Evolutionary conservation across 2,329 filamentous ascomycete species (phyloP), one percentile per base, ranked within the genome.

Genomic region (Kalmusia sp.): DNA sequence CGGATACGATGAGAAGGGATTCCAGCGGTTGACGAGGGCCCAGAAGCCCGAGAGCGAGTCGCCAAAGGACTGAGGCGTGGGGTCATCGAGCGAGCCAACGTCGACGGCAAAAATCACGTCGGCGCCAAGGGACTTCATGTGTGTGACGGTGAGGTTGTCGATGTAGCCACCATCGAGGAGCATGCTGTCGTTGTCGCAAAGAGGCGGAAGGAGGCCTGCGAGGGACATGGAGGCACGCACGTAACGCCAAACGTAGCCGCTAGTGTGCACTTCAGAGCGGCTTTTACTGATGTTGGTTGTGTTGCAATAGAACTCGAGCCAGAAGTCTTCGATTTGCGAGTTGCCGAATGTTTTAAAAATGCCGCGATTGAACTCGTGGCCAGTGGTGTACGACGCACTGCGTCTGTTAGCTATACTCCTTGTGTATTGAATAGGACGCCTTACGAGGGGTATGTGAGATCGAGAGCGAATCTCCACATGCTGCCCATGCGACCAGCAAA

Each of bases 311-410:
- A 92, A 99, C 63, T 96, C 92, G 9, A 99, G 84, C 95, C 95
- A 99, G 69, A 98, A 99, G 73, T 99, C 95, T 76, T 99, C 95
- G 52, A 99, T 98, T 71, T 98, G 95, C 8, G 91, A 91, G 67
- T 97, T 92, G 12, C 93, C 95, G 72, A 99, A 97, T 0, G 93
- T 92, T 76, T 99, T 99, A 85, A 97, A 99, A 60, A 99, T 97
- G 34, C 95, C 95, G 6, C 95, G 90, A 67, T 99, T 99, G 83
- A 99, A 99, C 68, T 99, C 95, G 70, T 99, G 95, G 1, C 95
- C 95, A 0, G 95, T 99, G 1, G 96, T 99, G 76, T 99, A 99
- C 1, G 93, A 96, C 6, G 91, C 92, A 5, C 75, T 77, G 45
- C 1, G 12, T 0, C 1, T 1, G 33, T 66, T 58, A 66, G 68